phyloP scores from a whole-genome alignment of 257 asterid genomes.

The Solanum sitiens region DNA sequence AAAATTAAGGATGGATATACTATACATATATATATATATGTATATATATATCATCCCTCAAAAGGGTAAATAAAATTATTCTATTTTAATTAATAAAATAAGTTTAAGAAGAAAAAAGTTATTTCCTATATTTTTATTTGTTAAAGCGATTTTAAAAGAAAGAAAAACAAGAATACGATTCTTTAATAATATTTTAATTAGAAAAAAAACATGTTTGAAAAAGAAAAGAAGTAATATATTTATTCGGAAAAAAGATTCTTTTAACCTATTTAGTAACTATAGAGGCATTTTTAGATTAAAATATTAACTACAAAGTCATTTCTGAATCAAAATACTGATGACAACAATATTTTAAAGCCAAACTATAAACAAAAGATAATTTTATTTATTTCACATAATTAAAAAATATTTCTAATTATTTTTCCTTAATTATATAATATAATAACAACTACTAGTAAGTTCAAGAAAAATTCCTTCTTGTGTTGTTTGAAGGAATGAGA shows the following conservation, averaged over 20 bases:
- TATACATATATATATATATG: too few species aligned
- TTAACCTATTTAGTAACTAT: not conserved
- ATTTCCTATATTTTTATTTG: not conserved
- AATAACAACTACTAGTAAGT: not conserved
- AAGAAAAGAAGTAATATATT: too few species aligned
- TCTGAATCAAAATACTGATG: too few species aligned
- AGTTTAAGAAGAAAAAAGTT: not conserved
- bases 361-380: not conserved
- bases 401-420: fast-evolving
- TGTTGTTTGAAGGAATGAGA: not conserved
- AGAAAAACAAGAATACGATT: too few species aligned
- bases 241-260: too few species aligned
- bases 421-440: too few species aligned
- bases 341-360: not conserved
- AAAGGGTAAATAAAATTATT: not conserved
- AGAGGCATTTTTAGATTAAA: not conserved
- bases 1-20: too few species aligned
- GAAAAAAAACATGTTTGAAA: too few species aligned
- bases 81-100: too few species aligned
- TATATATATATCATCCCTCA: not conserved
- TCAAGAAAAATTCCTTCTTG: not conserved
- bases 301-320: not conserved
- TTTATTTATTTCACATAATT: too few species aligned
- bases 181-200: too few species aligned
- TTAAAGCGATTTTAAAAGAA: too few species aligned